These are phyloP conservation scores for Lizanozyma gosingica DNA, from an alignment of 1,139 yeast genomes.

Conservation along the genomic window DNA sequence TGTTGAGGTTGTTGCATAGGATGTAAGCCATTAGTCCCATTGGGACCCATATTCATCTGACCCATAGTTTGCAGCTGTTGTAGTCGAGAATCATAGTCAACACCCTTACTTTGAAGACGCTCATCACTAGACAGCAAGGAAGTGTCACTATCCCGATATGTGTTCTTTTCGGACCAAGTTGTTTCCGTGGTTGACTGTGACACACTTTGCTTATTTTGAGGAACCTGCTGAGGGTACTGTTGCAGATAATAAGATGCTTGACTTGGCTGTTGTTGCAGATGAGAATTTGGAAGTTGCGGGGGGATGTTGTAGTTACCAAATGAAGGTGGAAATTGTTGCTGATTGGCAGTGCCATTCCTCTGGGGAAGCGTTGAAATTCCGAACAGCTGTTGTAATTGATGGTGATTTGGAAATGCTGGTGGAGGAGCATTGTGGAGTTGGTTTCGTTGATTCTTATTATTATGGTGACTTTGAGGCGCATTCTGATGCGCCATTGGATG, in stretches of 20 bases:
- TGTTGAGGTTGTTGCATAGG: slow-evolving; percentile 4
- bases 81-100: slow-evolving; percentile 16
- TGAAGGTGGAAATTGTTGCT: slow-evolving; percentile 16
- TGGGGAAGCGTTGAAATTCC: slow-evolving; percentile 1
- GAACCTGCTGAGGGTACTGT: slow-evolving; percentile 9
- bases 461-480: background rate
- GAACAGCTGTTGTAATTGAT: slow-evolving; percentile 1
- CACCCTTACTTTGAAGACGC: slow-evolving; percentile 13
- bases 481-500: background rate
- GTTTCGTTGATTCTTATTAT: background rate
- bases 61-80: slow-evolving; percentile 2
- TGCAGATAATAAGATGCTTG: slow-evolving; percentile 11
- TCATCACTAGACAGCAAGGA: slow-evolving; percentile 10
- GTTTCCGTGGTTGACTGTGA: slow-evolving; percentile 11
- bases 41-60: slow-evolving; percentile 1
- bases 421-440: background rate
- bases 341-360: slow-evolving; percentile 5
- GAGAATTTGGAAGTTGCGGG: slow-evolving; percentile 6
- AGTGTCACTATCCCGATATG: background rate
- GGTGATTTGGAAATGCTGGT: slow-evolving; percentile 1
- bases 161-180: slow-evolving; percentile 12
- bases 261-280: slow-evolving; percentile 10
- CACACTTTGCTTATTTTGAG: slow-evolving; percentile 11
- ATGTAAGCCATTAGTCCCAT: background rate
- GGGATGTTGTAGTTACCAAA: slow-evolving; percentile 12